Conservation (phyloP, 2,329 filamentous ascomycete species). For the Penicillium sp. region DNA sequence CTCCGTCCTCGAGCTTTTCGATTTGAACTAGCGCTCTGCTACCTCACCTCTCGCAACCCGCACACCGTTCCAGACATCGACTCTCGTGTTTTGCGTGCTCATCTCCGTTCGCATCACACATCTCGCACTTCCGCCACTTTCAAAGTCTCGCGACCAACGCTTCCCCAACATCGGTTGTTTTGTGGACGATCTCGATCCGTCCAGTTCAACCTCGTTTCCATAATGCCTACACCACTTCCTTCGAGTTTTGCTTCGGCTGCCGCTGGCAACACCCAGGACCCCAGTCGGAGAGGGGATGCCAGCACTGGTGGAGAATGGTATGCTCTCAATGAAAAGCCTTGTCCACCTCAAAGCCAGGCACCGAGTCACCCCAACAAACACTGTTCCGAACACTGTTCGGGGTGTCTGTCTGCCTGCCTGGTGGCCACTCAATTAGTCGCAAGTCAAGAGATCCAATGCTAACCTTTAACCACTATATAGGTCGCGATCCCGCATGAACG, state of each 20-base stretch:
- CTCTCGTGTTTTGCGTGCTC: slow-evolving; percentile 33
- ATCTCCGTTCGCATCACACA: slow-evolving; percentile 34
- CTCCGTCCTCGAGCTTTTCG: slow-evolving; percentile 18
- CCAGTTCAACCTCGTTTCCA: slow-evolving; percentile 34
- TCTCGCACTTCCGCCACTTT: slow-evolving; percentile 30
- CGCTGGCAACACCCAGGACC: slow-evolving; percentile 71
- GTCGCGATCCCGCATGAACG: slow-evolving; percentile 67
- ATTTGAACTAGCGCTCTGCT: slow-evolving; percentile 32
- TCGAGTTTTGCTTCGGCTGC: slow-evolving; percentile 86
- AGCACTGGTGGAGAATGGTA: slow-evolving; percentile 75
- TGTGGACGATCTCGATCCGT: slow-evolving; percentile 34
- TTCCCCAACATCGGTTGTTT: slow-evolving; percentile 29
- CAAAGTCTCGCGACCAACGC: slow-evolving; percentile 33
- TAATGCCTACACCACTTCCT: slow-evolving; percentile 76
- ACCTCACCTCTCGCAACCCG: slow-evolving; percentile 14
- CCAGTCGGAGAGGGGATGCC: slow-evolving; percentile 65
- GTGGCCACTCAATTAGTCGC: slow-evolving; percentile 16
- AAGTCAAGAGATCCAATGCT: slow-evolving; percentile 26
- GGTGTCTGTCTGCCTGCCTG: not conserved
- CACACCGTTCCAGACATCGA: slow-evolving; percentile 19
- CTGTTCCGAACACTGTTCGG: not conserved
- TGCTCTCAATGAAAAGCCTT: slow-evolving; percentile 40
- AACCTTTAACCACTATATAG: slow-evolving; percentile 44
- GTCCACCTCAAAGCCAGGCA: not conserved
- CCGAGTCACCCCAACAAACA: not conserved